Conservation (phyloP, 352 stramenopile genomes). For the Globisporangium acanthophoron region DNA sequence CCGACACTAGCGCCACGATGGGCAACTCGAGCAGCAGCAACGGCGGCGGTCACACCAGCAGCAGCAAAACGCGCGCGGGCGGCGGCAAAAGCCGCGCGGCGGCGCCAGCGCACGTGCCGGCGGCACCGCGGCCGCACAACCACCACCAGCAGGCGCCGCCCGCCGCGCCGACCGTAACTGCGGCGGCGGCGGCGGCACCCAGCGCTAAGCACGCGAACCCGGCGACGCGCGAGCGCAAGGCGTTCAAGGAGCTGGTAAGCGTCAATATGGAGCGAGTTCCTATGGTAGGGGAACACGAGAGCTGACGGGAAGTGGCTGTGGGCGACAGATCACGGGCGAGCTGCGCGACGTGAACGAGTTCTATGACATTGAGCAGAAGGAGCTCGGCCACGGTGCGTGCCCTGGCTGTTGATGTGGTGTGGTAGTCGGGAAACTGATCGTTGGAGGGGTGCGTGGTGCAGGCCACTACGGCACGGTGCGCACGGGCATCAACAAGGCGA, state of each 20-base stretch:
- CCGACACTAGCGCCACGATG: constrained; percentile 19
- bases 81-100: constrained; percentile 28
- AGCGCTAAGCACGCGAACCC: constrained; percentile 26
- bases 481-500: constrained; percentile 92
- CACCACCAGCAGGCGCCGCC: constrained; percentile 17
- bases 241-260: constrained; percentile 63
- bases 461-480: constrained; percentile 97
- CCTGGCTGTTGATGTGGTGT: neutral
- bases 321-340: constrained; percentile 68
- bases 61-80: constrained; percentile 30
- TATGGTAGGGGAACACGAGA: neutral
- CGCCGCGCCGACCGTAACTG: constrained; percentile 1
- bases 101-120: constrained; percentile 3
- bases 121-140: constrained; percentile 10
- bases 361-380: constrained; percentile 88
- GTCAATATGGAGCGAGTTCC: neutral
- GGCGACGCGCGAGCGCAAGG: constrained; percentile 47
- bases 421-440: neutral
- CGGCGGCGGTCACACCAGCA: constrained; percentile 14
- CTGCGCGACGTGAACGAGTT: constrained; percentile 79
- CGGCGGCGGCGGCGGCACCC: constrained; percentile 16
- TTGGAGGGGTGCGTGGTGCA: constrained; percentile 1
- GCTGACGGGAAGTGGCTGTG: constrained; percentile 3
- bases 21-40: constrained; percentile 68
- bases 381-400: constrained; percentile 60